Evolutionary conservation across 306 rosid genomes (phyloP).

Genomic region (Citrullus mucosospermus): DNA sequence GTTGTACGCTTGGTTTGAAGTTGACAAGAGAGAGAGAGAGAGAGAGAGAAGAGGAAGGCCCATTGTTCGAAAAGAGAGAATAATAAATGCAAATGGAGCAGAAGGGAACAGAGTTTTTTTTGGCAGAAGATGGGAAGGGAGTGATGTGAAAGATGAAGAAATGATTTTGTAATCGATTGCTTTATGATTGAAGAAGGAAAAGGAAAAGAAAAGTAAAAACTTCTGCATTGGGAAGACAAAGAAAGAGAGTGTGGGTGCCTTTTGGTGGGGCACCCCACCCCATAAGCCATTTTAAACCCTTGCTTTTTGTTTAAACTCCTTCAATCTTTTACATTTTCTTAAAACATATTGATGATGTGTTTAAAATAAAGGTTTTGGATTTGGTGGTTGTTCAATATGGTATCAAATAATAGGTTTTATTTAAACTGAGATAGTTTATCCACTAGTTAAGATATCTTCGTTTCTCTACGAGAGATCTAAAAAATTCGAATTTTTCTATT

Average conservation of each 20-base stretch:
- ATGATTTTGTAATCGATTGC: conserved; percentile 98
- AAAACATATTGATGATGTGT: too few relatives aligned
- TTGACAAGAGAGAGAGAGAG: conserved; percentile 28
- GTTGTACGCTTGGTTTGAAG: conserved; percentile 26
- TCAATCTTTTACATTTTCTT: too few relatives aligned
- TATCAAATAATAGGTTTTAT: too few relatives aligned
- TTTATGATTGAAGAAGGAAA: conserved; percentile 53
- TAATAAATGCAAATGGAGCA: conserved; percentile 45
- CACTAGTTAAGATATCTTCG: too few relatives aligned
- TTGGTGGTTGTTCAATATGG: too few relatives aligned
- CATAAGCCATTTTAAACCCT: not conserved
- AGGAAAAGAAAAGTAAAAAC: not conserved
- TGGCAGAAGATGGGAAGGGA: conserved; percentile 44
- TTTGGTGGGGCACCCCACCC: not conserved
- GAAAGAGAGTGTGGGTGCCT: not conserved
- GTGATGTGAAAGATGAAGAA: conserved; percentile 59
- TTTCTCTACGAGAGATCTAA: too few relatives aligned
- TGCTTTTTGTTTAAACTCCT: not conserved
- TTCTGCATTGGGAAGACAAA: not conserved
- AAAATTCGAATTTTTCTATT: too few relatives aligned
- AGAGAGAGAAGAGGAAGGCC: conserved; percentile 17
- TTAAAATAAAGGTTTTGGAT: too few relatives aligned
- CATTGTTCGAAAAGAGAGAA: conserved; percentile 29
- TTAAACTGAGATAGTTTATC: too few relatives aligned
- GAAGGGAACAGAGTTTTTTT: conserved; percentile 38